These are phyloP conservation scores for Mycosphaerella sp. DNA, from an alignment of 2,329 filamentous ascomycete species.

Conservation along the genomic window DNA sequence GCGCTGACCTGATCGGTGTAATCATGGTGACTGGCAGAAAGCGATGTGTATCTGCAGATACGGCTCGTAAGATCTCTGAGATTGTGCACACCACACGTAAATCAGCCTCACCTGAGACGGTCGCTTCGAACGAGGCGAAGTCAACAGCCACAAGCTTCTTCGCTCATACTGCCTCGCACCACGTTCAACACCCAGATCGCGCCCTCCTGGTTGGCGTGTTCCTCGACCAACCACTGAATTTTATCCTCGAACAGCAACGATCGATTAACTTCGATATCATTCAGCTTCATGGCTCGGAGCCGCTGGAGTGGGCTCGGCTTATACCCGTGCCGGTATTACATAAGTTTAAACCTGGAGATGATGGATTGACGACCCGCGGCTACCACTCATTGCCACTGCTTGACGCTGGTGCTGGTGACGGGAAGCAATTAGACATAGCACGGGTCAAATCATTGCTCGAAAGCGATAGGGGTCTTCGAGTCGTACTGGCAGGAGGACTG, in stretches of 20 bases:
- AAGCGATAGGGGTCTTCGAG: constrained; percentile 62
- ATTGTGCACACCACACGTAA: constrained; percentile 58
- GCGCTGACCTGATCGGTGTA: constrained; percentile 88
- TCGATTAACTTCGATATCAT: constrained; percentile 77
- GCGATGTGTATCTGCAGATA: constrained; percentile 71
- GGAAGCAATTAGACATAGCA: constrained; percentile 66
- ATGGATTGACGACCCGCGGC: constrained; percentile 66
- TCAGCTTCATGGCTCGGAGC: constrained; percentile 88
- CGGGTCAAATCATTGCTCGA: constrained; percentile 62
- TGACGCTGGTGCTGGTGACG: constrained; percentile 79
- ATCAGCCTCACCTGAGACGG: constrained; percentile 24
- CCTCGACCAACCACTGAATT: constrained; percentile 77
- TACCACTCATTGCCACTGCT: constrained; percentile 80
- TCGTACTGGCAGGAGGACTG: constrained; percentile 81
- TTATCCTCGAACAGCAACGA: constrained; percentile 72
- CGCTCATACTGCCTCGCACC: constrained; percentile 45
- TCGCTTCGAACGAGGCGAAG: constrained; percentile 18
- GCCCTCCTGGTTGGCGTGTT: constrained; percentile 90
- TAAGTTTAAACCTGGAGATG: constrained; percentile 70
- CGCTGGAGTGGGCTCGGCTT: constrained; percentile 80
- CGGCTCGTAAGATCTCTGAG: constrained; percentile 72
- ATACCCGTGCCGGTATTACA: constrained; percentile 89
- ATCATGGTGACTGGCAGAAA: constrained; percentile 78
- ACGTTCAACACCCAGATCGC: constrained; percentile 50
- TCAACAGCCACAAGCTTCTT: constrained; percentile 63